These are phyloP conservation scores for Malassezia slooffiae DNA, from an alignment of 1,284 basidiomycete species.

Conservation along the genomic window DNA sequence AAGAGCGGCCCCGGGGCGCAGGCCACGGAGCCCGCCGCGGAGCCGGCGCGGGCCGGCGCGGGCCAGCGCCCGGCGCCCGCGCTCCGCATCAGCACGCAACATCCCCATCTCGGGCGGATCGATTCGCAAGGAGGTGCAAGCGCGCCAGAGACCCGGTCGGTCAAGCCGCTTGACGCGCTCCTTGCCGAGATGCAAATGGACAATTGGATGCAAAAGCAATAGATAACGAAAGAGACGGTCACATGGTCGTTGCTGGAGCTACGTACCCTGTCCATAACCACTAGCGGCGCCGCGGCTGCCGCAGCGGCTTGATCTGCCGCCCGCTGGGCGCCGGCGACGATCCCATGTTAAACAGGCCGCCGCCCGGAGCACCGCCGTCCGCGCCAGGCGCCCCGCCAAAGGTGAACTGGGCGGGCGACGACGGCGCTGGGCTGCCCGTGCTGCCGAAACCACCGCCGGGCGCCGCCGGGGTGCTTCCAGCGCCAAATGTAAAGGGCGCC, in stretches of 20 bases:
- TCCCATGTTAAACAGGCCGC: conserved; percentile 28
- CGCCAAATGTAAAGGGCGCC: conserved; percentile 9
- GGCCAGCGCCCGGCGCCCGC: too few species aligned
- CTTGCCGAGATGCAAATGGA: not conserved
- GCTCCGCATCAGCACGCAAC: too few species aligned
- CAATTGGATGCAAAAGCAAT: conserved; percentile 3
- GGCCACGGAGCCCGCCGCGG: too few species aligned
- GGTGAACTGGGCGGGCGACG: conserved; percentile 10
- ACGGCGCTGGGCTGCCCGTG: conserved; percentile 1
- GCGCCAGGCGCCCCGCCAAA: conserved; percentile 12
- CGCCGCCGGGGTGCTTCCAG: too few species aligned
- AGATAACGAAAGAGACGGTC: not conserved
- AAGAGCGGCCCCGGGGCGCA: too few species aligned
- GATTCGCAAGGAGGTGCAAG: too few species aligned
- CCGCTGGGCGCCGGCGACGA: conserved; percentile 20
- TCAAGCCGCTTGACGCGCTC: conserved; percentile 6
- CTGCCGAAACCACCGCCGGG: not conserved
- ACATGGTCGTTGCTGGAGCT: not conserved
- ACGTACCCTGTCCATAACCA: not conserved
- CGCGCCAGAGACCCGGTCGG: too few species aligned
- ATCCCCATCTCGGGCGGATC: too few species aligned
- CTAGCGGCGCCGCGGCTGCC: conserved; percentile 15
- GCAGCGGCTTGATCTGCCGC: conserved; percentile 31
- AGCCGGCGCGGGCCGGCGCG: too few species aligned
- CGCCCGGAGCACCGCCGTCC: conserved; percentile 3